phyloP scores from a whole-genome alignment of 2,329 filamentous ascomycete genomes.

The Apiospora arundinis region DNA sequence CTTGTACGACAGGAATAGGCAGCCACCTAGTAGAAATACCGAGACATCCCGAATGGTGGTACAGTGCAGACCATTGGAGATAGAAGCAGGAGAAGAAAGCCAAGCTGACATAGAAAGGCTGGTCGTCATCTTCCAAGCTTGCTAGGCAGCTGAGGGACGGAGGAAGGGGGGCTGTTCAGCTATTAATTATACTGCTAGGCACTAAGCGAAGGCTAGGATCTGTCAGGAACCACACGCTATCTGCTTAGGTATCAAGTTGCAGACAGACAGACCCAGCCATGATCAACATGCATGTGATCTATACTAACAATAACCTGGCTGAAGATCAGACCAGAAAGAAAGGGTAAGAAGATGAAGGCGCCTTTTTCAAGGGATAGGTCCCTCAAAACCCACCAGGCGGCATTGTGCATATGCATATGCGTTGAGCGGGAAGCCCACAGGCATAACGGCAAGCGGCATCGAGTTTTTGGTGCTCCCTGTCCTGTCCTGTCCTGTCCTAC shows the following conservation, averaged over 20 bases:
- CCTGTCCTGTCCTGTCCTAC: too few relatives aligned
- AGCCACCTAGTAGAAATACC: not conserved
- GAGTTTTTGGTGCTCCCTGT: not conserved
- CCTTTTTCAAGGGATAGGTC: not conserved
- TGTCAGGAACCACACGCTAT: not conserved
- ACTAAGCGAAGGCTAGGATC: not conserved
- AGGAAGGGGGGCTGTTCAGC: not conserved
- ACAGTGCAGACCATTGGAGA: not conserved
- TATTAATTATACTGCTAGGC: not conserved
- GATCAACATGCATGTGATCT: not conserved
- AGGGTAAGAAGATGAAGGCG: not conserved
- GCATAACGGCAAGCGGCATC: not conserved
- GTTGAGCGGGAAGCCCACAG: conserved; percentile 7
- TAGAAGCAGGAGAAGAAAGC: not conserved
- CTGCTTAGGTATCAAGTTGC: too few relatives aligned
- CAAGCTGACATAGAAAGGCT: too few relatives aligned
- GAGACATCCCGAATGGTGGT: not conserved
- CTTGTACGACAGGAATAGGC: not conserved
- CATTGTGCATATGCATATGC: conserved; percentile 14
- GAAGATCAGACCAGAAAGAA: not conserved
- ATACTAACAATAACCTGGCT: not conserved
- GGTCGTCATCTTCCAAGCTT: too few relatives aligned
- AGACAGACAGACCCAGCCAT: not conserved
- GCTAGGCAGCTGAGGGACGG: too few relatives aligned
- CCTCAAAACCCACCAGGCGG: not conserved